Base-by-base conservation (phyloP, 1,284 basidiomycete genomes). In the Coniophora puteana region DNA sequence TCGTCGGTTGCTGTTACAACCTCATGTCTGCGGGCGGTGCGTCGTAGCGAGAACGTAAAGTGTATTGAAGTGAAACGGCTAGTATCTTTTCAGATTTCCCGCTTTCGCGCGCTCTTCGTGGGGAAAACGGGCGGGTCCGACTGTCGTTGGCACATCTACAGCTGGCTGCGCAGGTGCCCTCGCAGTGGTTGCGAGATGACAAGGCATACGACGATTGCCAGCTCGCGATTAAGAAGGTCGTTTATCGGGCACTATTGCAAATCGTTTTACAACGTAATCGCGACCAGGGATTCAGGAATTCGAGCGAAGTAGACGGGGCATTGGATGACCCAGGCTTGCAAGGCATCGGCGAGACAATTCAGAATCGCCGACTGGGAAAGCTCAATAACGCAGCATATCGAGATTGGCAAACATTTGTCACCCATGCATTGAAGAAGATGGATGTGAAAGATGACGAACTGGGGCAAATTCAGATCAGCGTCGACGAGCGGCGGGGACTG, bases 221-320 rank as follows among this genome's bases (percentile, higher is more conserved):
- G 23, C 62, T 83, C 1, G 69, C 80, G 1, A 59, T 80, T 29
- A 68, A 73, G 18, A 86, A 86, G 53, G 71, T 85, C 24, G 72
- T 76, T 8, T 87, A 80, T 72, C 67, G 83, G 13, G 81, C 82
- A 1, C 61, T 84, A 20, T 51, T 79, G 16, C 58, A 59, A 8
- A 56, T 60, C 5, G 18, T 61, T 22, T 36, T 59, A 32, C 47
- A 50, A 12, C 39, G 23, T 8, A 36, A 40, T 13, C 13, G 28
- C n/a, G 24, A 25, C 5, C 14, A 20, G 23, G 12, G 14, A 36
- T 10, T 14, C 26, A 27, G 26, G 14, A 10, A 27, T 27, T 27
- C 26, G 10, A 36, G 36, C 10, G 50, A 44, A 32, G 46, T 21
- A 8, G 13, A 43, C 14, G 17, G 27, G 6, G 10, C 13, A 22